Conservation (phyloP, 2,329 filamentous ascomycete species). For the Tolypocladium pustulatum region DNA sequence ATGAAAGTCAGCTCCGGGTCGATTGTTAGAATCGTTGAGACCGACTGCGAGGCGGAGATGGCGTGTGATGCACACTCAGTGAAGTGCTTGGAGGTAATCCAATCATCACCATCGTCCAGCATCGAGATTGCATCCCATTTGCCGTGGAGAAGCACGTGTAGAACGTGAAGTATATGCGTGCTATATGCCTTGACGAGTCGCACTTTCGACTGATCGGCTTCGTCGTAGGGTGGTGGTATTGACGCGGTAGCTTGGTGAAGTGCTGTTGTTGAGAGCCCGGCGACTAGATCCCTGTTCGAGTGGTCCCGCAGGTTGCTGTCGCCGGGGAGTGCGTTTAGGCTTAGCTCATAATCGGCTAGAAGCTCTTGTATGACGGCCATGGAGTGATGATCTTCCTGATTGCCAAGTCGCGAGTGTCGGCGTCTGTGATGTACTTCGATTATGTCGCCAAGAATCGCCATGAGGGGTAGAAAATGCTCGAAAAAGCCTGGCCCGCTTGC, state of each 20-base stretch:
- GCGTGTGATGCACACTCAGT: constrained; percentile 34
- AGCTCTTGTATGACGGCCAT: constrained; percentile 23
- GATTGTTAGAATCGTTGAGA: constrained; percentile 33
- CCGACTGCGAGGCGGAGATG: constrained; percentile 33
- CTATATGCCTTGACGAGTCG: constrained; percentile 34
- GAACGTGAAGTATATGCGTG: constrained; percentile 35
- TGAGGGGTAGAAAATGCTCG: constrained; percentile 38
- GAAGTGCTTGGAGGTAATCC: constrained; percentile 35
- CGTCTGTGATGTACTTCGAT: constrained; percentile 34
- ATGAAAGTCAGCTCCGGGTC: constrained; percentile 41
- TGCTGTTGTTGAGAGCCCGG: constrained; percentile 5
- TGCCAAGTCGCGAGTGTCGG: constrained; percentile 30
- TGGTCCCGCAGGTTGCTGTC: constrained; percentile 8
- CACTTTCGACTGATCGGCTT: constrained; percentile 18
- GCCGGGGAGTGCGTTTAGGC: constrained; percentile 19
- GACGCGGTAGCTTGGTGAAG: background rate
- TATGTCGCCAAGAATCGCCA: constrained; percentile 37
- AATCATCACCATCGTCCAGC: constrained; percentile 36
- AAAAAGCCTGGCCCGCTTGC: constrained; percentile 34
- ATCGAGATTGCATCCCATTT: constrained; percentile 40
- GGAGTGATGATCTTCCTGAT: constrained; percentile 21
- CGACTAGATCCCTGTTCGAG: constrained; percentile 1
- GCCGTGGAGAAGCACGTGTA: constrained; percentile 35
- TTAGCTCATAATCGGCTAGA: constrained; percentile 27
- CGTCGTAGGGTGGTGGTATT: constrained; percentile 5